phyloP scores from a whole-genome alignment of 1,284 basidiomycete genomes.

The Pseudozyma hubeiensis region DNA sequence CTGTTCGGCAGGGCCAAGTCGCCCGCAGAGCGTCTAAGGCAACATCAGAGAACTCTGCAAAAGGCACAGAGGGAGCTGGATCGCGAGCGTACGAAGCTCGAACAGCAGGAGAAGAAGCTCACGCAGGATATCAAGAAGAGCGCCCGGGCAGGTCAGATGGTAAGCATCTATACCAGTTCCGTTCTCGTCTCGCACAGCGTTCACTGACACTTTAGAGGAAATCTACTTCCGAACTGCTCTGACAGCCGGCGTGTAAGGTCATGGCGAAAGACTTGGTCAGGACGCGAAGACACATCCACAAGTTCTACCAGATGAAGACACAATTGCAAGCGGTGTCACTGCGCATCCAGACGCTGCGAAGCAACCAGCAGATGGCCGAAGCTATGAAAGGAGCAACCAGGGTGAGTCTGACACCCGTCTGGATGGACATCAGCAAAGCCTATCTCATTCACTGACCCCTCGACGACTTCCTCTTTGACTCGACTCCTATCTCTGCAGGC shows the following conservation, averaged over 20 bases:
- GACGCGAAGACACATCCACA: conserved; percentile 93
- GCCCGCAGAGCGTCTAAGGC: conserved; percentile 92
- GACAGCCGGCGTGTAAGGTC: conserved; percentile 80
- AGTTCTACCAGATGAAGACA: conserved; percentile 98
- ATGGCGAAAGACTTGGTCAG: conserved; percentile 99
- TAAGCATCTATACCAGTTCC: conserved; percentile 70
- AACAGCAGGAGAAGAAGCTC: conserved; percentile 77
- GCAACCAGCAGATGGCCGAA: conserved; percentile 98
- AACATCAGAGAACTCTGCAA: conserved; percentile 93
- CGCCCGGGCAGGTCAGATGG: conserved; percentile 95
- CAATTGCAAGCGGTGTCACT: conserved; percentile 96
- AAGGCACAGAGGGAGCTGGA: conserved; percentile 98
- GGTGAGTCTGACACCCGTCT: conserved; percentile 70
- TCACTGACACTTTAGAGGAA: not conserved
- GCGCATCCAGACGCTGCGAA: conserved; percentile 93
- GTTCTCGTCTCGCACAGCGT: not conserved
- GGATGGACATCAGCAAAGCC: too few species aligned
- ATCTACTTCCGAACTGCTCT: not conserved
- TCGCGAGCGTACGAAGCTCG: conserved; percentile 91
- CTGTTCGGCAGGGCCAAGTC: conserved; percentile 89
- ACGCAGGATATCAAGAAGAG: conserved; percentile 92
- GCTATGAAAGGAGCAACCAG: conserved; percentile 98
- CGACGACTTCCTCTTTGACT: too few species aligned
- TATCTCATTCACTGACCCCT: too few species aligned
- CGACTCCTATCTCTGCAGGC: conserved; percentile 73